Evolutionary conservation across 305 asterid genomes (phyloP), one percentile per base, ranked within the genome.

Genomic region (Fraxinus nigra): DNA sequence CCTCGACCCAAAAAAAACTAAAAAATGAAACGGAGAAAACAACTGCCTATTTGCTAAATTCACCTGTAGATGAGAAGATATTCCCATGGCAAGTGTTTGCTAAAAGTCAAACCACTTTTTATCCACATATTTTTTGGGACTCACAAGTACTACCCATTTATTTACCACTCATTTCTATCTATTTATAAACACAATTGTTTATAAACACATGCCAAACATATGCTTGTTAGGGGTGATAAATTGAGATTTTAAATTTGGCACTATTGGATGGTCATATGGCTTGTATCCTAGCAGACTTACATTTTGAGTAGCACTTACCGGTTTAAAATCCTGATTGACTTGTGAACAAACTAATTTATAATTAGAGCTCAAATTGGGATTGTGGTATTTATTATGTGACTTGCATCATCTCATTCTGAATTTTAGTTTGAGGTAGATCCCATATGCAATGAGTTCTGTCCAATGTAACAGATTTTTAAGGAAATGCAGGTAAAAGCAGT

Each of bases 401-500:
- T 63, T 10, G 16, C 72, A 63, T 63, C 33, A 63, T 22, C 34
- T 63, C 72, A 24, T 24, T 13, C 34, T 63, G 6, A 63, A 63
- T 30, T 63, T 63, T 3, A 63, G 11, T 63, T 63, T 9, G 33
- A 9, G 72, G 72, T 61, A 61, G 14, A 20, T 61, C 33, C 72
- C 72, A 8, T 20, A 24, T 22, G 72, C 72, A 24, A 61, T 61
- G 72, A 61, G 33, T 61, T 22, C 32, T 61, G 72, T 22, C 72
- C 33, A 28, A 61, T 18, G 32, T 22, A 61, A 61, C 33, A 3
- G 72, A 61, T 61, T 61, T 61, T 22, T 61, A 20, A 22, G 72
- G 33, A 22, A 61, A 77, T 89, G 90, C 92, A 93, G 97, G 96
- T 92, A 3, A 93, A 93, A 84, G 91, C 96, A 0, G 97, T 93